phyloP scores from a whole-genome alignment of 2,329 filamentous ascomycete species.

The Fusarium acutatum region DNA sequence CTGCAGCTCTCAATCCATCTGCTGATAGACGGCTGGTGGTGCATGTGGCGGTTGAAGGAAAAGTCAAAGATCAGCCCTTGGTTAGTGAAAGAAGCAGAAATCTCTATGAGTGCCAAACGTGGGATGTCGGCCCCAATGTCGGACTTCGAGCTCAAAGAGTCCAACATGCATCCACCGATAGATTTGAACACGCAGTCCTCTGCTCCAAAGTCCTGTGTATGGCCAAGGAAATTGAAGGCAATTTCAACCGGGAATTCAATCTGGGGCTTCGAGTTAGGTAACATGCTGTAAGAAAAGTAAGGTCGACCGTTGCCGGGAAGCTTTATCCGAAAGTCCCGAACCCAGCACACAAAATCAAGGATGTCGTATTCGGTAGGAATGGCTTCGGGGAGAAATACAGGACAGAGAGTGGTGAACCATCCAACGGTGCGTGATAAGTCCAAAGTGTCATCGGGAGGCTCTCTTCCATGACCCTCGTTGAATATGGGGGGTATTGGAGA shows the following conservation, averaged over 20 bases:
- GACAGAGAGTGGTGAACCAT: slow-evolving; percentile 49
- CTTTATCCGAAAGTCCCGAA: slow-evolving; percentile 36
- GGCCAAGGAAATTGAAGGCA: slow-evolving; percentile 33
- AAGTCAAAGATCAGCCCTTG: slow-evolving; percentile 3
- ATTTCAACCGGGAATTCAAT: slow-evolving; percentile 18
- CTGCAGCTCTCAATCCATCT: background rate
- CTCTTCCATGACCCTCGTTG: slow-evolving; percentile 49
- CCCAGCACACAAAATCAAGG: slow-evolving; percentile 24
- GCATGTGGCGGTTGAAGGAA: slow-evolving; percentile 18
- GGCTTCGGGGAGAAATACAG: slow-evolving; percentile 17
- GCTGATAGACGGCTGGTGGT: background rate
- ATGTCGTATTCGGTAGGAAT: slow-evolving; percentile 18
- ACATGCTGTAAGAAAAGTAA: slow-evolving; percentile 22
- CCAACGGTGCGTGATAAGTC: slow-evolving; percentile 48
- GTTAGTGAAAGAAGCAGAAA: slow-evolving; percentile 7
- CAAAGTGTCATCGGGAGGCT: slow-evolving; percentile 38
- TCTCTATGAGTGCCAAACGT: slow-evolving; percentile 29
- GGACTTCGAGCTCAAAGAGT: background rate
- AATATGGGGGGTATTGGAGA: slow-evolving; percentile 39
- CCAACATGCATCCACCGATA: background rate
- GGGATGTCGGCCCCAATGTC: slow-evolving; percentile 22
- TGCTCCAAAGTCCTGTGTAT: background rate
- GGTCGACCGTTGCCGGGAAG: slow-evolving; percentile 34
- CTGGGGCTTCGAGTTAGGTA: background rate
- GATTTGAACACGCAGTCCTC: slow-evolving; percentile 11